These are phyloP conservation scores for Solanum medicagineum DNA, from an alignment of 257 asterid species.

Conservation along the genomic window DNA sequence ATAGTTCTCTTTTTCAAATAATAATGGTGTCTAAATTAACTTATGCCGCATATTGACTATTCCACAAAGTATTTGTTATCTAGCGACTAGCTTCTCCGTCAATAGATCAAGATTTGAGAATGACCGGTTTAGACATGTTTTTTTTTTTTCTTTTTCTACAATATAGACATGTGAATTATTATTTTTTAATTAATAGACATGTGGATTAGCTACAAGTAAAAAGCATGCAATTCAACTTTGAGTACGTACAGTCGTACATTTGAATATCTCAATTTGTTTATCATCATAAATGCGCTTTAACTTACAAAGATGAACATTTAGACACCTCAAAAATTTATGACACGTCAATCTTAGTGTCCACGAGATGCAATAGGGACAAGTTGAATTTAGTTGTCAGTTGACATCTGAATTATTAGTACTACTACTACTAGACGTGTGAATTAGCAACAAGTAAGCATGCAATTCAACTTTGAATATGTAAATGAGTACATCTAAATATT, in stretches of 20 bases:
- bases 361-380: not conserved
- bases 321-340: not conserved
- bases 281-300: not conserved
- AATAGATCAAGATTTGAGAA: no score
- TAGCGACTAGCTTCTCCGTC: no score
- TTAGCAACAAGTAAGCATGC: not conserved
- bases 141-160: not conserved
- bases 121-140: no score
- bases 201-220: not conserved
- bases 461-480: not conserved
- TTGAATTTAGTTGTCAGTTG: not conserved
- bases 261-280: not conserved
- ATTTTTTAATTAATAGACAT: not conserved
- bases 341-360: not conserved
- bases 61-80: no score
- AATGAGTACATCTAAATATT: not conserved
- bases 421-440: not conserved
- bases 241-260: not conserved
- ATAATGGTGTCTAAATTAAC: not conserved
- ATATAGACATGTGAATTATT: not conserved
- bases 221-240: not conserved
- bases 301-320: not conserved
- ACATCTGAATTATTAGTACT: not conserved
- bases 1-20: not conserved
- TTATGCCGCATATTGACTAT: not conserved